Conservation (phyloP, 495 filamentous ascomycete genomes). For the Podospora conica region DNA sequence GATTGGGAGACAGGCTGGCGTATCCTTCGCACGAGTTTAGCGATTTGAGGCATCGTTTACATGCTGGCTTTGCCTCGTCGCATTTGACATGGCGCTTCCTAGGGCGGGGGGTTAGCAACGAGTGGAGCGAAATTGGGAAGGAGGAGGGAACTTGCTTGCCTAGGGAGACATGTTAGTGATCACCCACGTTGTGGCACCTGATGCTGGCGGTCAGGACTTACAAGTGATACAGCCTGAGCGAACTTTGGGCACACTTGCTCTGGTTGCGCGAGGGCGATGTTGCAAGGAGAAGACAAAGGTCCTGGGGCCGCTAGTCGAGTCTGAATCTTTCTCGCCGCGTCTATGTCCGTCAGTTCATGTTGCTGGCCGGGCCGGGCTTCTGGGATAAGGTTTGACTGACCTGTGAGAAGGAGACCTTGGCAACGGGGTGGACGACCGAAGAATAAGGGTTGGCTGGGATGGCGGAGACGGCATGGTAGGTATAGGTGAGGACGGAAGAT, state of each 20-base stretch:
- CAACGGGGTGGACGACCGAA: background rate
- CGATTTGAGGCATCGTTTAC: conserved; percentile 27
- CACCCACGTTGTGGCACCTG: background rate
- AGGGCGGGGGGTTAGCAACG: background rate
- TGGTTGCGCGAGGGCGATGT: conserved; percentile 21
- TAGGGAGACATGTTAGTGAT: background rate
- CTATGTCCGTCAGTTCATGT: background rate
- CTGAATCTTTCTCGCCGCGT: background rate
- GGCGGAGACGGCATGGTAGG: background rate
- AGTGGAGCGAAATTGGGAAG: background rate
- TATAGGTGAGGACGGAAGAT: background rate
- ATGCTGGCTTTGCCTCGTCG: conserved; percentile 47
- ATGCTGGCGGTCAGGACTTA: conserved; percentile 25
- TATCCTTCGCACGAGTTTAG: conserved; percentile 27
- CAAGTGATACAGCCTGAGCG: conserved; percentile 45
- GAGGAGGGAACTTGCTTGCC: conserved; percentile 21
- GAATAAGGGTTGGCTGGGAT: background rate
- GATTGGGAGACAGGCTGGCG: background rate
- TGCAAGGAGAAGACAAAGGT: conserved; percentile 22
- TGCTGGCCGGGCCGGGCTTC: background rate
- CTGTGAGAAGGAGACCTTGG: background rate
- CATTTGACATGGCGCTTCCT: conserved; percentile 51
- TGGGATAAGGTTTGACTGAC: background rate
- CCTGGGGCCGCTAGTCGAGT: conserved; percentile 9
- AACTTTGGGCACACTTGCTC: conserved; percentile 31